These are phyloP conservation scores for Grammothele lineata DNA, from an alignment of 768 basidiomycete species.

Conservation along the genomic window DNA sequence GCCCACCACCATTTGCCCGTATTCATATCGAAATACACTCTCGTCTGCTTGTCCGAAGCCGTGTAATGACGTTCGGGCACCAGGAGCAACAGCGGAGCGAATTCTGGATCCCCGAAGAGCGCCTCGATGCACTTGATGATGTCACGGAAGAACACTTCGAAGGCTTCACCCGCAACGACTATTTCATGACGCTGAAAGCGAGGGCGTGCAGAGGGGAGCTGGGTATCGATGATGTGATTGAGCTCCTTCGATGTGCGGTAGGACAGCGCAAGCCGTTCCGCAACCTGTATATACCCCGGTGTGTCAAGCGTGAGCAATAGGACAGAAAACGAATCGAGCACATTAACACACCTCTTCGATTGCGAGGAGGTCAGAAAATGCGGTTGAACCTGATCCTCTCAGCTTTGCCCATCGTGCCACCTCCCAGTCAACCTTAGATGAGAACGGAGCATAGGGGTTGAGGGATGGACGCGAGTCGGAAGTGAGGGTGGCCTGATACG, in stretches of 20 bases:
- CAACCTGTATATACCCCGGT: not conserved
- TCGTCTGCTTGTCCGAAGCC: slow-evolving; percentile 20
- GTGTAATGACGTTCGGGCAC: slow-evolving; percentile 35
- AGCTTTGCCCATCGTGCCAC: slow-evolving; percentile 39
- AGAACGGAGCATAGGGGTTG: slow-evolving; percentile 29
- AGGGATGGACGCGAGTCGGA: no score
- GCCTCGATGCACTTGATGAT: slow-evolving; percentile 33
- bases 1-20: slow-evolving; percentile 51
- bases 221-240: slow-evolving; percentile 30
- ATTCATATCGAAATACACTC: slow-evolving; percentile 39
- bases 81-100: slow-evolving; percentile 27
- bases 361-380: slow-evolving; percentile 33
- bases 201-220: slow-evolving; percentile 23
- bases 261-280: slow-evolving; percentile 29
- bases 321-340: not conserved
- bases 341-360: slow-evolving; percentile 34
- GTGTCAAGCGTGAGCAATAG: not conserved
- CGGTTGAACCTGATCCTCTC: slow-evolving; percentile 31
- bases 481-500: no score
- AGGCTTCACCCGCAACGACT: slow-evolving; percentile 25
- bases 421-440: slow-evolving; percentile 35
- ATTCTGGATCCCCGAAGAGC: slow-evolving; percentile 32
- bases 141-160: slow-evolving; percentile 32
- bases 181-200: slow-evolving; percentile 26
- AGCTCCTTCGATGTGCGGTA: slow-evolving; percentile 29